Conservation (phyloP, 805 yeast species). For the Yamadazyma endophytica region DNA sequence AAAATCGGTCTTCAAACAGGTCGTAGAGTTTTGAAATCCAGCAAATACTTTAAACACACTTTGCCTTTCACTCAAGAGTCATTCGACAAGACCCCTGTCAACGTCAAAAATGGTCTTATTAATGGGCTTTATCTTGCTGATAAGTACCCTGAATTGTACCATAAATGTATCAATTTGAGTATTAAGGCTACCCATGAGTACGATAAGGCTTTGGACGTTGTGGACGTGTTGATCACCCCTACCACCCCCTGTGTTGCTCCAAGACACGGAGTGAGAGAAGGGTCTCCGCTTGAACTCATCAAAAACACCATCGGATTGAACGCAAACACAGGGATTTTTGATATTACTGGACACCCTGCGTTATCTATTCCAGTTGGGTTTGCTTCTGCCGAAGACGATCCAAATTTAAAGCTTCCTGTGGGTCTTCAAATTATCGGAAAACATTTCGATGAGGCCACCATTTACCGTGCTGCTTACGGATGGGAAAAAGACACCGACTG, state of each 20-base stretch:
- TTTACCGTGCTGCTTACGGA: constrained; percentile 11
- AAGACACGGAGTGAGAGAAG: constrained; percentile 12
- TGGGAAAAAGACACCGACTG: constrained; percentile 11
- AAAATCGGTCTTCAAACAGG: constrained; percentile 11
- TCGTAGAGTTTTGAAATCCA: constrained; percentile 9
- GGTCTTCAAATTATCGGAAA: constrained; percentile 13
- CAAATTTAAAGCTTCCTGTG: constrained; percentile 9
- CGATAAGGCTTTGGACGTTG: constrained; percentile 10
- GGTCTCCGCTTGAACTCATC: constrained; percentile 10
- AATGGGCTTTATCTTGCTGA: constrained; percentile 11
- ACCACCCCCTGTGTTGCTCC: constrained; percentile 13
- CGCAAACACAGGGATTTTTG: constrained; percentile 12
- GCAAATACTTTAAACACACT: constrained; percentile 7
- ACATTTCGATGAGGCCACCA: constrained; percentile 8
- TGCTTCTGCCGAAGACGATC: constrained; percentile 9
- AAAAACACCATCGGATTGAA: constrained; percentile 12
- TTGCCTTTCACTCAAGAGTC: constrained; percentile 11
- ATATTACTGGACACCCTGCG: constrained; percentile 14
- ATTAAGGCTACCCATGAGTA: constrained; percentile 11
- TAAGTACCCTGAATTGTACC: constrained; percentile 10
- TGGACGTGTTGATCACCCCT: constrained; percentile 12
- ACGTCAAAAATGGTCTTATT: constrained; percentile 9
- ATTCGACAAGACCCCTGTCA: constrained; percentile 12
- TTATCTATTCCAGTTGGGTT: constrained; percentile 10
- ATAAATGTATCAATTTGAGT: constrained; percentile 12